Percentiles rank a stretch among this genome's conserved stretches.
Evolutionary conservation across 345 rosid genomes (phyloP).

Genomic region (Lepidium didymum): DNA sequence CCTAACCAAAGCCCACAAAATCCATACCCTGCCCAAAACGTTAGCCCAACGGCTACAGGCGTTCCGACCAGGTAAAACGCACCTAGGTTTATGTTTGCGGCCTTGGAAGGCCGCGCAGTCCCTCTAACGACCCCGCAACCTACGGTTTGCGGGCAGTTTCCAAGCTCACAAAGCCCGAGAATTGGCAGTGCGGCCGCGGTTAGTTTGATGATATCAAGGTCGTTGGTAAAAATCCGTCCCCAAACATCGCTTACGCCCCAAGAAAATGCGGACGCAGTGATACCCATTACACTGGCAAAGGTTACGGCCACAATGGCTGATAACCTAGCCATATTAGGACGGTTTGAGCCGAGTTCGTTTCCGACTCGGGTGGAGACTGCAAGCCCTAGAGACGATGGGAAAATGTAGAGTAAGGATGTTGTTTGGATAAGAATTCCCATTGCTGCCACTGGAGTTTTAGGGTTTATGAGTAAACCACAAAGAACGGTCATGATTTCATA

Average conservation of each 20-base stretch:
- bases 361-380: slow-evolving; percentile 94
- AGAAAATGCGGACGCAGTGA: slow-evolving; percentile 63
- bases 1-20: slow-evolving; percentile 87
- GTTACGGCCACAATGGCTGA: slow-evolving; percentile 69
- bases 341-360: slow-evolving; percentile 77
- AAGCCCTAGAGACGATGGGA: slow-evolving; percentile 78
- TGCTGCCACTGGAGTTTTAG: slow-evolving; percentile 70
- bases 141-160: slow-evolving; percentile 94
- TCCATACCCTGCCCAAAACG: slow-evolving; percentile 55
- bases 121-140: slow-evolving; percentile 91
- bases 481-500: slow-evolving; percentile 84
- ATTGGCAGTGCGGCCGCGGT: slow-evolving; percentile 79
- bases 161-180: slow-evolving; percentile 76
- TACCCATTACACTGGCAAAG: slow-evolving; percentile 56
- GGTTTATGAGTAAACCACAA: slow-evolving; percentile 67
- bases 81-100: slow-evolving; percentile 82
- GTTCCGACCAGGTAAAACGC: slow-evolving; percentile 85
- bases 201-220: slow-evolving; percentile 48
- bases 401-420: slow-evolving; percentile 79
- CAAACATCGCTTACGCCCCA: slow-evolving; percentile 58
- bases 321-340: slow-evolving; percentile 47
- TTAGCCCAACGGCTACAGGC: slow-evolving; percentile 83
- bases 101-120: slow-evolving; percentile 69
- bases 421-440: slow-evolving; percentile 94
- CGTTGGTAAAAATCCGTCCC: slow-evolving; percentile 79